Evolutionary conservation across 257 asterid species (phyloP).

Genomic region (Solanum corneliomulleri): DNA sequence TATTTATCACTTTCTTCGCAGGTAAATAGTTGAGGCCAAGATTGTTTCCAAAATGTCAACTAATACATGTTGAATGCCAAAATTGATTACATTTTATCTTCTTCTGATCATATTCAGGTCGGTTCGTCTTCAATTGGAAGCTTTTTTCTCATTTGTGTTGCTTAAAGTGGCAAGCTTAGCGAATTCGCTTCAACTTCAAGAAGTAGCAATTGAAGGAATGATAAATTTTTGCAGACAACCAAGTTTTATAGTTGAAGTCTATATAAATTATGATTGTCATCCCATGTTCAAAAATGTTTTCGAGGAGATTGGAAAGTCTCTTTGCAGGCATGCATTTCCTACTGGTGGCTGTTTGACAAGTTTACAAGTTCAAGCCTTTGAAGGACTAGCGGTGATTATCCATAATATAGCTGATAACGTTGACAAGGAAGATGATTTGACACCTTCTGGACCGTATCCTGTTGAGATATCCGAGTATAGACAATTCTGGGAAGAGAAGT

Average conservation of each 20-base stretch:
- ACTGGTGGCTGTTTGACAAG: constrained; percentile 42
- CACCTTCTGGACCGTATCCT: constrained; percentile 55
- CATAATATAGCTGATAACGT: constrained; percentile 74
- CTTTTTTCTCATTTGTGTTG: constrained; percentile 67
- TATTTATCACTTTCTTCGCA: constrained; percentile 71
- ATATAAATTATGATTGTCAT: constrained; percentile 77
- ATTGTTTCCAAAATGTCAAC: neutral
- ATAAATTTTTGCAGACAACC: constrained; percentile 84
- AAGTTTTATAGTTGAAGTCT: constrained; percentile 49
- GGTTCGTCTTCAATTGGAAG: constrained; percentile 73
- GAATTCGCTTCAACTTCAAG: constrained; percentile 55
- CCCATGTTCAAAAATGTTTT: constrained; percentile 66
- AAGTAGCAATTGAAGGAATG: constrained; percentile 76
- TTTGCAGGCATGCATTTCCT: constrained; percentile 85
- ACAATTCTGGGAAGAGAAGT: constrained; percentile 83
- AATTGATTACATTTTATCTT: neutral
- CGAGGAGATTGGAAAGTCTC: constrained; percentile 63
- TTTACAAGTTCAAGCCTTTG: constrained; percentile 76
- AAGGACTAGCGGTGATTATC: constrained; percentile 56
- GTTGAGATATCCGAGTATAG: constrained; percentile 51
- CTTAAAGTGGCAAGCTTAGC: constrained; percentile 38
- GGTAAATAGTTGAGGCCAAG: constrained; percentile 18
- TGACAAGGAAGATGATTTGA: constrained; percentile 58
- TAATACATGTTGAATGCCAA: neutral
- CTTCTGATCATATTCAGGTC: constrained; percentile 34